Evolutionary conservation across 306 rosid species (phyloP), one percentile per base, ranked within the genome.

Genomic region (Lotus japonicus): DNA sequence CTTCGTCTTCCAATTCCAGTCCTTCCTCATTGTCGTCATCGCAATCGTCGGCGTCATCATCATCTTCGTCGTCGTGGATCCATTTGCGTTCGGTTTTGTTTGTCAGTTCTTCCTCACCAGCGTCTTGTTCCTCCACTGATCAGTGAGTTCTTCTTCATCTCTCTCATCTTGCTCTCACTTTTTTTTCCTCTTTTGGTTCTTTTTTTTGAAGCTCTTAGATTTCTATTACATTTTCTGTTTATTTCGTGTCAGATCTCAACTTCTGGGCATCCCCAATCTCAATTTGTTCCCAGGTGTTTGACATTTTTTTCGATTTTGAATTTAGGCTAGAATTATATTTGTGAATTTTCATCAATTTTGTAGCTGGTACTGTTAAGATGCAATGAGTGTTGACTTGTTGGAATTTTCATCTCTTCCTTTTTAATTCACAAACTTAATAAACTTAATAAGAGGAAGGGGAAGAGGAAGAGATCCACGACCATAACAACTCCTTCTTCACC

Each of bases 61-160:
- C 76, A 2, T 44, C 75, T 1, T 71, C 90, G 14, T 81, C 91
- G 39, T 94, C 98, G 74, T 94, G 99, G 99, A 86, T 95, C 88
- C 96, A 85, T 71, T 83, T 95, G 88, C 95, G 99, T 84, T 95
- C 99, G 89, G 99, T 91, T 85, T 84, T 95, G 64, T 89, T 95
- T 66, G 97, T 95, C 45, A 75, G 88, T 72, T 88, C 99, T 71
- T 95, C 99, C 77, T 95, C 99, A 70, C 96, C 99, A 77, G 97
- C 95, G 86, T 81, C 92, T 75, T 88, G 90, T 87, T 89, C 92
- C 68, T 85, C 97, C 66, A 78, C 99, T 79, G 97, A 95, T 95
- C 99, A 97, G 99, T 95, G 89, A 95, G 97, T 89, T 83, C 66
- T 73, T 83, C 68, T 66, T 33, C 83, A 66, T 14, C 49, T 62